Evolutionary conservation across 495 filamentous ascomycete species (phyloP), one percentile per base, ranked within the genome.

Genomic region (Aspergillus carlsbadensis): DNA sequence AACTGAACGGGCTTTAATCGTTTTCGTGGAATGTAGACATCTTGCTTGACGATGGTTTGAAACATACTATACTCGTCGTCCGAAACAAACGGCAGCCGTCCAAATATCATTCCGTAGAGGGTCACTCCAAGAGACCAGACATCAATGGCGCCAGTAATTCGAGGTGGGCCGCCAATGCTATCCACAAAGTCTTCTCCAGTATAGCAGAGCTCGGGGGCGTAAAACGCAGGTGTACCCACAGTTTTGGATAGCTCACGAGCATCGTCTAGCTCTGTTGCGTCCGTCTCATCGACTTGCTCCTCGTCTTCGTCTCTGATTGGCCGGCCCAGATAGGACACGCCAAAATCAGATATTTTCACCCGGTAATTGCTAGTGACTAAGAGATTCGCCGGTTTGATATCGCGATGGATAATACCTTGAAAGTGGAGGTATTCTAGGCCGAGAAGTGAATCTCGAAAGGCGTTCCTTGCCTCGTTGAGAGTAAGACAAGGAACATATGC

Each of bases 261-360:
- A 70, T 96, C 90, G 62, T 96, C 90, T 43, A 93, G 79, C 61
- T 94, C 89, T 5, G 81, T 81, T 11, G 89, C 87, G 61, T 96
- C 90, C 13, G 88, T 88, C 69, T 96, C 92, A 14, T 84, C 87
- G 15, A 92, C 76, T 39, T 88, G 84, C 58, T 93, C 90, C 62
- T 88, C 85, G 10, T 85, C 78, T 52, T 92, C 89, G 57, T 89
- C 87, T 51, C 88, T 77, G 55, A 91, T 86, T 0, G 90, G 89
- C 48, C 89, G 83, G 18, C 94, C 95, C 41, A 98, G 86, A 69
- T 97, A 99, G 0, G 94, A 98, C 4, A 99, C 94, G 26, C 94
- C 94, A 74, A 99, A 99, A 66, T 99, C 94, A n/a, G 94, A 98
- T 44, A 99, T 99, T 77, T 98, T 99, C 59, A 96, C 89, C 11